Evolutionary conservation across 805 yeast genomes (phyloP).

Genomic region (Metschnikowia chrysomelidarum): DNA sequence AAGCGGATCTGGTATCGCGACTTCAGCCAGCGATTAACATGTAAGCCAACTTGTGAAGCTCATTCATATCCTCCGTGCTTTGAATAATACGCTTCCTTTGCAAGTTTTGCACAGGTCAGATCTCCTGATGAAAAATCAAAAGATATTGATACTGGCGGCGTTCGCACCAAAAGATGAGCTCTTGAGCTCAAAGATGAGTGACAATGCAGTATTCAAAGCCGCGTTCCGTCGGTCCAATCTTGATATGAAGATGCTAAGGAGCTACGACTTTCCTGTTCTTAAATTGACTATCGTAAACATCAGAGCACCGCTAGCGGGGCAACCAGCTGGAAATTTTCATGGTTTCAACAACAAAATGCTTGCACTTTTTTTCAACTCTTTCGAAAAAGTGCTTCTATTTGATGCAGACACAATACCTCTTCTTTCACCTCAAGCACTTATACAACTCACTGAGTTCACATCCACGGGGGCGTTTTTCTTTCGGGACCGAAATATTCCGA

Average conservation of each 20-base stretch:
- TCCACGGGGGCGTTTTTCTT: constrained; percentile 36
- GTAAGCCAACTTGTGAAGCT: constrained; percentile 47
- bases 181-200: constrained; percentile 19
- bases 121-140: constrained; percentile 25
- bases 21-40: constrained; percentile 48
- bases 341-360: constrained; percentile 39
- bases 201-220: too few relatives aligned
- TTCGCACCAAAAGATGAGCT: constrained; percentile 16
- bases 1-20: constrained; percentile 53
- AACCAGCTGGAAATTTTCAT: constrained; percentile 13
- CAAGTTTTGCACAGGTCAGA: constrained; percentile 33
- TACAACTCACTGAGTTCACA: constrained; percentile 29
- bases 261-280: constrained; percentile 3
- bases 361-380: constrained; percentile 45
- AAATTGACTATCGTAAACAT: constrained; percentile 14
- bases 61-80: constrained; percentile 47
- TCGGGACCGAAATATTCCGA: constrained; percentile 38
- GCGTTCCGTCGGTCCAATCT: constrained; percentile 5
- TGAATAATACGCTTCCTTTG: constrained; percentile 50
- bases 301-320: constrained; percentile 7
- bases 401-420: constrained; percentile 22
- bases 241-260: constrained; percentile 4
- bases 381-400: constrained; percentile 20
- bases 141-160: constrained; percentile 21
- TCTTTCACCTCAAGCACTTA: constrained; percentile 18